These are phyloP conservation scores for Chrysophaeum taylorii DNA, from an alignment of 352 stramenopile genomes.

Conservation along the genomic window DNA sequence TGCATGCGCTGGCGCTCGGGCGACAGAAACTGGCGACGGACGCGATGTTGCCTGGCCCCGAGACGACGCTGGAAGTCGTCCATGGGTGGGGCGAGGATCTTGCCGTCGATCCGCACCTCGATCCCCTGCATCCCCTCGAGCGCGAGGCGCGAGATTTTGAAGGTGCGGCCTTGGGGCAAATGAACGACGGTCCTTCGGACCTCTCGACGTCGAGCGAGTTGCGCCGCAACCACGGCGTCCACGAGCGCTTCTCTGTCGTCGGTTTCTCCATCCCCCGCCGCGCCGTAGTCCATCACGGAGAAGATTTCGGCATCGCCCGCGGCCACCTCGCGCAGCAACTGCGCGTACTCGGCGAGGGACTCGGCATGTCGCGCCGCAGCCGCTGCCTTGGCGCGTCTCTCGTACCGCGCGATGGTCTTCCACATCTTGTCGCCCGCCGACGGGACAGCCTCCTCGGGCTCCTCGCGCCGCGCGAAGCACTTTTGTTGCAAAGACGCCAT, in stretches of 20 bases:
- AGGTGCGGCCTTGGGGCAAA: neutral
- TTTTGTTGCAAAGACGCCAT: too few species aligned
- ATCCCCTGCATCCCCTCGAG: neutral
- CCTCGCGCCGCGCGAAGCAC: too few species aligned
- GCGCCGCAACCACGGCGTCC: neutral
- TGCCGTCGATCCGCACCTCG: slow-evolving; percentile 10
- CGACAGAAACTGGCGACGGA: neutral
- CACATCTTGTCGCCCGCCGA: neutral
- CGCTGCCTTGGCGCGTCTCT: neutral
- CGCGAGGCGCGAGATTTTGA: neutral
- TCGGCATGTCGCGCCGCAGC: too few species aligned
- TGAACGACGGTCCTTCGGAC: neutral
- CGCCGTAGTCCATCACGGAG: neutral
- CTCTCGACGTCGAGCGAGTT: neutral
- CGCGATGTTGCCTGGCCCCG: neutral
- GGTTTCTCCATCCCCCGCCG: neutral
- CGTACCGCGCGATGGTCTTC: neutral
- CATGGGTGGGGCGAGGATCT: neutral
- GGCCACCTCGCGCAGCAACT: neutral
- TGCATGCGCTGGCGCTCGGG: slow-evolving; percentile 2
- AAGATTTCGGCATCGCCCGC: neutral
- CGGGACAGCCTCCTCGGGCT: too few species aligned
- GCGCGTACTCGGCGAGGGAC: too few species aligned
- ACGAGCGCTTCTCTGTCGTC: neutral
- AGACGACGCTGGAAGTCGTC: neutral